These are phyloP conservation scores for Zoysia pacifica DNA, from an alignment of 176 grass and related monocot genomes.

Conservation along the genomic window DNA sequence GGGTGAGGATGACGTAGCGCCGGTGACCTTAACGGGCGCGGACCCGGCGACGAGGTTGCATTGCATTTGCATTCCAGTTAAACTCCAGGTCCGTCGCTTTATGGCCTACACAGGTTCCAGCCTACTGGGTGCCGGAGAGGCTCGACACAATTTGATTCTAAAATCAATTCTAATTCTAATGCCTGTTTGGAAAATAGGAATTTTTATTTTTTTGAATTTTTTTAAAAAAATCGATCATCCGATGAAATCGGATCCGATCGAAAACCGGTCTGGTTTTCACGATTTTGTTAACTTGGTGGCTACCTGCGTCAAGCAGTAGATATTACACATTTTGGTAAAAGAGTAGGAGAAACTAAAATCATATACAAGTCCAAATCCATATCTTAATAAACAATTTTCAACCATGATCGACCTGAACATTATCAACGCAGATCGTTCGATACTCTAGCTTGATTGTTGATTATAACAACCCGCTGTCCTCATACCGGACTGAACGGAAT, in stretches of 20 bases:
- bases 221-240: too few relatives aligned
- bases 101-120: not conserved
- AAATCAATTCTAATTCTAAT: too few relatives aligned
- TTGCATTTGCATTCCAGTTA: slow-evolving; percentile 19
- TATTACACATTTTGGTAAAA: too few relatives aligned
- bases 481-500: not conserved
- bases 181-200: too few relatives aligned
- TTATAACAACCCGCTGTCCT: not conserved
- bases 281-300: too few relatives aligned
- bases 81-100: slow-evolving; percentile 4
- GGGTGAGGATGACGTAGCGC: slow-evolving; percentile 41
- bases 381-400: not conserved
- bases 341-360: too few relatives aligned
- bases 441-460: not conserved
- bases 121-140: not conserved
- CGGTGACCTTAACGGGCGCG: not conserved
- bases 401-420: not conserved
- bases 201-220: too few relatives aligned
- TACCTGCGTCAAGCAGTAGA: too few relatives aligned
- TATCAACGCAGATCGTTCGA: not conserved
- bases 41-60: slow-evolving; percentile 41
- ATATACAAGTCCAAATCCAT: too few relatives aligned
- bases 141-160: too few relatives aligned
- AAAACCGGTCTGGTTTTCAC: too few relatives aligned
- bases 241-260: too few relatives aligned